Evolutionary conservation across 805 yeast species (phyloP).

Genomic region (Candida nanaspora): DNA sequence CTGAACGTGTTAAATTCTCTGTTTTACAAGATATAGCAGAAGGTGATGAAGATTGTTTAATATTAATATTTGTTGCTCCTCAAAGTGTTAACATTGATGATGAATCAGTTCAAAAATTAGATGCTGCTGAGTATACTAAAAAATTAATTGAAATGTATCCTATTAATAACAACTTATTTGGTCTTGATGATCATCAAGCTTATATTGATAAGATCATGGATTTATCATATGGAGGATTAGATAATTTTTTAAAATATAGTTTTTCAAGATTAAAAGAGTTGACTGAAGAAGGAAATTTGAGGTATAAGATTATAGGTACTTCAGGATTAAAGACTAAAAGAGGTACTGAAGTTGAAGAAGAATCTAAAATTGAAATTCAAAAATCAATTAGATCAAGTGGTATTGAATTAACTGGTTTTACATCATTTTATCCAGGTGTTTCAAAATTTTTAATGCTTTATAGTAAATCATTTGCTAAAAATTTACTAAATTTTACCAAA

Average conservation of each 20-base stretch:
- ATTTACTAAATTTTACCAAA: constrained; percentile 7
- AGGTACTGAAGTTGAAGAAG: background rate
- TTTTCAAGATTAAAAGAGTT: background rate
- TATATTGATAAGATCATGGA: too few species aligned
- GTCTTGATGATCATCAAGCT: too few species aligned
- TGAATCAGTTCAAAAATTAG: background rate
- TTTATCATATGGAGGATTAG: too few species aligned
- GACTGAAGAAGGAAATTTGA: constrained; percentile 7
- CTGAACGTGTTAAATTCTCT: constrained; percentile 31
- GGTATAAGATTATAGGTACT: constrained; percentile 25
- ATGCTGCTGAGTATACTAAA: constrained; percentile 11
- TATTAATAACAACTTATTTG: too few species aligned
- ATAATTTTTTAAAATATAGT: background rate
- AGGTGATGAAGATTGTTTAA: constrained; percentile 2
- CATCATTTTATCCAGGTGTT: constrained; percentile 40
- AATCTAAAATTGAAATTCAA: constrained; percentile 8
- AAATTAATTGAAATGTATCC: constrained; percentile 11
- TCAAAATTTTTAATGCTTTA: constrained; percentile 17
- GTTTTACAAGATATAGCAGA: background rate
- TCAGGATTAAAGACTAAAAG: constrained; percentile 22
- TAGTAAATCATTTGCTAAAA: constrained; percentile 9
- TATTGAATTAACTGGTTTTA: constrained; percentile 44
- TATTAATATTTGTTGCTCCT: background rate
- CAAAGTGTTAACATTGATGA: too few species aligned
- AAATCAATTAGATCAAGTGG: constrained; percentile 2